These are phyloP conservation scores for Neurospora sp. DNA, from an alignment of 495 filamentous ascomycete genomes.

Conservation along the genomic window DNA sequence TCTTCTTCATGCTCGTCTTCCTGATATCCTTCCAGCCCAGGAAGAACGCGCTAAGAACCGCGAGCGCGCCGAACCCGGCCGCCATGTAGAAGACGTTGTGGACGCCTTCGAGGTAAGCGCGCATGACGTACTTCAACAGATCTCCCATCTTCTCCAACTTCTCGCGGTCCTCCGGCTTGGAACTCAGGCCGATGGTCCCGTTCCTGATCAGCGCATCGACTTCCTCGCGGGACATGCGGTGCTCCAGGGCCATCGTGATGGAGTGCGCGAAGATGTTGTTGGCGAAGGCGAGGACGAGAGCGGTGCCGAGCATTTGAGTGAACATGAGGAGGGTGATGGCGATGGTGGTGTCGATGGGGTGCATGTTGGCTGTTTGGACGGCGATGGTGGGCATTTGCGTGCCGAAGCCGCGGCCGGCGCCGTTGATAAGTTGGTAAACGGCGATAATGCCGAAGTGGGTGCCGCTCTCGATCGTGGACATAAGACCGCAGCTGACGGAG, in stretches of 20 bases:
- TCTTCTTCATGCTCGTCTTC: conserved; percentile 5
- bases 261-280: conserved; percentile 52
- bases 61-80: conserved; percentile 3
- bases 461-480: conserved; percentile 44
- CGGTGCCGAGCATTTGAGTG: conserved; percentile 48
- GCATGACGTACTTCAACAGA: background rate
- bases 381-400: conserved; percentile 47
- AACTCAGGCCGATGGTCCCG: background rate
- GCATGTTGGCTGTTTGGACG: conserved; percentile 36
- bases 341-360: conserved; percentile 43
- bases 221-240: background rate
- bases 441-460: conserved; percentile 41
- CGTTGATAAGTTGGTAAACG: conserved; percentile 56
- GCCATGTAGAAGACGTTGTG: conserved; percentile 12
- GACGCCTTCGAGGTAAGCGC: background rate
- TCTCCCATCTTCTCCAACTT: background rate
- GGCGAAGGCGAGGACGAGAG: conserved; percentile 48
- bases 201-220: background rate
- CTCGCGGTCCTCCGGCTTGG: background rate
- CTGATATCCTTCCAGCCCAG: conserved; percentile 17
- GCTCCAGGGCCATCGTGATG: conserved; percentile 2
- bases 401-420: conserved; percentile 53
- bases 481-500: conserved; percentile 48
- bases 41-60: conserved; percentile 8
- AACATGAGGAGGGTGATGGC: conserved; percentile 54